Evolutionary conservation across 495 filamentous ascomycete genomes (phyloP), one percentile per base, ranked within the genome.

Genomic region (Penicillium coffeae): DNA sequence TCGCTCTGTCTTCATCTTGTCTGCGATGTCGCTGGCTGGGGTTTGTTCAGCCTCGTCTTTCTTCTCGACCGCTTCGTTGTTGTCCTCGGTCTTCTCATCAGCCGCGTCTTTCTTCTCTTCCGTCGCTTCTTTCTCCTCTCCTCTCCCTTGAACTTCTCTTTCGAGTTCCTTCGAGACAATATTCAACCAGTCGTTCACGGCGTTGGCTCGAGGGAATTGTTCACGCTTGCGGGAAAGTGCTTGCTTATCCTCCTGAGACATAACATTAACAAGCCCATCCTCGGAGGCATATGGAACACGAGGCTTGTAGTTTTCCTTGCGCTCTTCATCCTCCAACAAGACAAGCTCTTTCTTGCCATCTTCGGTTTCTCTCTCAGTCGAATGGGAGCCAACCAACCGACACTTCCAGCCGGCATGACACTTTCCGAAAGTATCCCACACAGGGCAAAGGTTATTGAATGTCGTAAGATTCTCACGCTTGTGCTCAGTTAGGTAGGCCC

Each of bases 321-420:
- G 68, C 48, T 73, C 71, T 41, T 76, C 71, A 45, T 81, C 73
- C 47, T 79, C 71, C 30, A 86, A 54, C 30, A 96, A 77, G 8
- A 90, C 70, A 30, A 98, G 71, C 65, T 97, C 92, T 46, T 85
- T 88, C 48, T 78, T 77, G 6, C 89, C 91, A 63, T 93, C 90
- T 38, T 80, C 80, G 5, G 70, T 79, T 42, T 84, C 78, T 20
- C 86, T 64, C 66, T 95, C 89, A 42, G 81, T 74, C 50, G 85
- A 87, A 64, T 98, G 93, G 32, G 86, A 89, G 42, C 74, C 75
- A 13, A 88, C 84, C 58, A 95, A 90, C 10, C 92, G 87, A 63
- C 93, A 98, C 58, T 87, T 94, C 90, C 91, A 98, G 1, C 93
- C 93, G 13, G 83, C 78, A 42, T 72, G 68, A 57, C 93, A 98